Evolutionary conservation across 2,329 filamentous ascomycete species (phyloP).

Genomic region (Aspergillus fischeri): DNA sequence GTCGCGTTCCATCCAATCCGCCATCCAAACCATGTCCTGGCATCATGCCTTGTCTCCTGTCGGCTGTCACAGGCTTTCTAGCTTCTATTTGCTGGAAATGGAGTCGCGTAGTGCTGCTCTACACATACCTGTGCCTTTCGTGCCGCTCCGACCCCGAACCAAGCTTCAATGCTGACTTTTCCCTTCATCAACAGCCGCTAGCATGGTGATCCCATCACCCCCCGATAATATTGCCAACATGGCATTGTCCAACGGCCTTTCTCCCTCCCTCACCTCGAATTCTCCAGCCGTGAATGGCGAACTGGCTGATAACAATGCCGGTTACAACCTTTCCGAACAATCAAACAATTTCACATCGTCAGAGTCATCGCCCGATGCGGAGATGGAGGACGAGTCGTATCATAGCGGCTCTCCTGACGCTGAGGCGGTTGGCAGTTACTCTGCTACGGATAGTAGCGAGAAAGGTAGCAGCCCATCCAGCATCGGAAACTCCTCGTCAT

Average conservation of each 20-base stretch:
- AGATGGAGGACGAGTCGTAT: slow-evolving; percentile 38
- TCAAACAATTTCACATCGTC: slow-evolving; percentile 54
- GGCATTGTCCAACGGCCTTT: slow-evolving; percentile 33
- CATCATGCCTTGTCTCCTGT: slow-evolving; percentile 33
- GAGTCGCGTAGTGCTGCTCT: slow-evolving; percentile 34
- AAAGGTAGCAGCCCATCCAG: slow-evolving; percentile 54
- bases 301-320: slow-evolving; percentile 53
- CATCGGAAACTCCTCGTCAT: slow-evolving; percentile 63
- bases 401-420: slow-evolving; percentile 34
- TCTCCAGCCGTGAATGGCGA: slow-evolving; percentile 31
- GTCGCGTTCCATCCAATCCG: slow-evolving; percentile 34
- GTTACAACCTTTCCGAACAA: slow-evolving; percentile 73
- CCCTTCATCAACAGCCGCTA: slow-evolving; percentile 36
- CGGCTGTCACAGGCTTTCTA: slow-evolving; percentile 19
- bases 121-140: slow-evolving; percentile 19
- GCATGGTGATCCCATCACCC: slow-evolving; percentile 44
- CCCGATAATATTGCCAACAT: slow-evolving; percentile 31
- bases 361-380: slow-evolving; percentile 43
- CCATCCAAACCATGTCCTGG: slow-evolving; percentile 34
- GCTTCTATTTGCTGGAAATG: slow-evolving; percentile 20
- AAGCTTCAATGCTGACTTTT: slow-evolving; percentile 41
- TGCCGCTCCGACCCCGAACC: slow-evolving; percentile 14
- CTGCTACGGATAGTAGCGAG: slow-evolving; percentile 60
- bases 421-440: slow-evolving; percentile 60
- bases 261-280: slow-evolving; percentile 22